Conservation (phyloP, 2,329 filamentous ascomycete genomes). For the Zymoseptoria tritici region DNA sequence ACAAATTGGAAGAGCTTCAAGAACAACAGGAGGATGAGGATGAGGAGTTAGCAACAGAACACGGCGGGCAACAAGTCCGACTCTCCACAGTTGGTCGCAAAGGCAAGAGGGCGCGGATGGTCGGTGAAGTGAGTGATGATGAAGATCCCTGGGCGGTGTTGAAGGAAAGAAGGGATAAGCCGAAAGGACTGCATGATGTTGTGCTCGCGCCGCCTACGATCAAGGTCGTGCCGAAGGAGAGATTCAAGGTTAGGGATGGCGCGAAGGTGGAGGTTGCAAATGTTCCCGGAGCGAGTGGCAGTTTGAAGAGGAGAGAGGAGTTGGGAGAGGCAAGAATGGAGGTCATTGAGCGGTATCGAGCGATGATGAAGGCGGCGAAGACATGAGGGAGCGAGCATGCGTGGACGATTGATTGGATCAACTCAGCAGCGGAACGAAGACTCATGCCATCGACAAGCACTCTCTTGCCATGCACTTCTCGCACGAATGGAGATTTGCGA, state of each 20-base stretch:
- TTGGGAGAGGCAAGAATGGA: slow-evolving; percentile 59
- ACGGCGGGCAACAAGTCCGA: slow-evolving; percentile 56
- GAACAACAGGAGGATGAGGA: slow-evolving; percentile 59
- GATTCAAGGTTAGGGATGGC: slow-evolving; percentile 57
- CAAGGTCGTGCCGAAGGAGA: slow-evolving; percentile 53
- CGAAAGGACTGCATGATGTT: slow-evolving; percentile 47
- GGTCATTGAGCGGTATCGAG: slow-evolving; percentile 67
- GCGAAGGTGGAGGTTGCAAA: slow-evolving; percentile 61
- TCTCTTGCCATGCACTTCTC: no score
- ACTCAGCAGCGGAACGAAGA: background rate
- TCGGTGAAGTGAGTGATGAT: slow-evolving; percentile 44
- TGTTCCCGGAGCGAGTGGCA: slow-evolving; percentile 62
- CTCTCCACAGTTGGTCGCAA: slow-evolving; percentile 49
- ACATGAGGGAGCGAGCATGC: background rate
- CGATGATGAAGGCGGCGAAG: slow-evolving; percentile 56
- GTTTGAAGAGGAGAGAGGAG: slow-evolving; percentile 65
- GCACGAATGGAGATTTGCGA: background rate
- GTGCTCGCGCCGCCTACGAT: slow-evolving; percentile 71
- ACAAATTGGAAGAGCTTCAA: slow-evolving; percentile 63
- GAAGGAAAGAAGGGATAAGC: slow-evolving; percentile 56
- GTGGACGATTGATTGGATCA: background rate
- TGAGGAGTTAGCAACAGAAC: slow-evolving; percentile 54
- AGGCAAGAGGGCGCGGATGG: slow-evolving; percentile 36
- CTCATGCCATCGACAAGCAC: background rate
- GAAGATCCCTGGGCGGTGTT: slow-evolving; percentile 73